Base-by-base conservation (phyloP, 345 rosid genomes). In the Aquilaria sinensis region DNA sequence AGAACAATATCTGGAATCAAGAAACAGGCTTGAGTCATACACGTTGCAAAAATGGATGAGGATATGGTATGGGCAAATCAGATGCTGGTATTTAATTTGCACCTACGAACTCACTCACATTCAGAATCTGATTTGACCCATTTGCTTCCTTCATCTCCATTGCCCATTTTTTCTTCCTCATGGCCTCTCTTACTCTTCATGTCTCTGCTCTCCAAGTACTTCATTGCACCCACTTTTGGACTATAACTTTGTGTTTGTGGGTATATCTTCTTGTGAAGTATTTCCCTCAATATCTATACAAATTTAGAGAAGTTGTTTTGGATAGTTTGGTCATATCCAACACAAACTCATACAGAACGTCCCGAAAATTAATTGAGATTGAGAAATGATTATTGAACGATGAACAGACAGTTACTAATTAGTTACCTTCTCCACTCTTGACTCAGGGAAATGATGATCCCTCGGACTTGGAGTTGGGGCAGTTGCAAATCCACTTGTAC, bases 111-210 rank as follows among this genome's bases (percentile, higher is more conserved):
- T 67, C 34, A 63, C 93, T 78, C 74, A 86, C 97, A 88, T 76
- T 88, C 88, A 30, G 96, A 91, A 79, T 91, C 96, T 13, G 93
- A 86, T 78, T 73, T 91, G 55, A 78, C 88, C 97, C 96, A 91
- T 79, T 80, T 91, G 57, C 74, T 80, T 63, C 78, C 77, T 23
- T 72, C 77, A 10, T 66, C 76, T 1, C 60, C 74, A 55, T 73
- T 78, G 49, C 76, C 69, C n/a, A 51, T 57, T 15, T 14, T 63
- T 13, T 74, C 78, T 49, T 78, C 81, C 60, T 70, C 78, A 45
- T 67, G 51, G 15, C 33, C 65, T 23, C 63, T 58, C 16, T 54
- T 47, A 14, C 64, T 47, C 16, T 62, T 56, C 49, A 67, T 72
- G 3, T 66, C 74, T 48, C 63, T 66, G 33, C 75, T 74, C 69